Evolutionary conservation across 305 asterid genomes (phyloP).

Genomic region (Salvia sclarea): DNA sequence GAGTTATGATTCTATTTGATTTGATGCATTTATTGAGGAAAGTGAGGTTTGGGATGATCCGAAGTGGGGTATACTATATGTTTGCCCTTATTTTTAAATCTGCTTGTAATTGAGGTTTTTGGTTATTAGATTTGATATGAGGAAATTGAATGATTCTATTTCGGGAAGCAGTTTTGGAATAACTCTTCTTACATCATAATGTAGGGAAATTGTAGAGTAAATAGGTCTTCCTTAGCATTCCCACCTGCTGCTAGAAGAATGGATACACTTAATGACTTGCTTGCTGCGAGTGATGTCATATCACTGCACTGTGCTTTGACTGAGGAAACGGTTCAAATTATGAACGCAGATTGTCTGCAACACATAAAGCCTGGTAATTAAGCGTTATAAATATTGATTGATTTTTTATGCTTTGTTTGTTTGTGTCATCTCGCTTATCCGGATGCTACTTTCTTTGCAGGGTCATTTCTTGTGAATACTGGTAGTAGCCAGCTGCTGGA

Average conservation of each 20-base stretch:
- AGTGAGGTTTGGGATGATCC: too few species aligned
- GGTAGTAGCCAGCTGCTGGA: conserved; percentile 98
- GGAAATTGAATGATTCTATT: background rate
- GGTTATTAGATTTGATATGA: background rate
- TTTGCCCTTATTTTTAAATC: background rate
- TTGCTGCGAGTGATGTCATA: conserved; percentile 96
- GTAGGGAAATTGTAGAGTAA: conserved; percentile 66
- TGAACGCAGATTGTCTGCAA: conserved; percentile 90
- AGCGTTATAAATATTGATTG: background rate
- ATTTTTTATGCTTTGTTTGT: background rate
- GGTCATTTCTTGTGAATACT: conserved; percentile 95
- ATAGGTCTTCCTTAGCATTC: conserved; percentile 61
- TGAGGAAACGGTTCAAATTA: conserved; percentile 81
- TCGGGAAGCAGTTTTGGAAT: background rate
- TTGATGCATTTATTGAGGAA: background rate
- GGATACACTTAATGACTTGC: conserved; percentile 97
- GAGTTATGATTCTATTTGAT: background rate
- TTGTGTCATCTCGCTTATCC: conserved; percentile 10
- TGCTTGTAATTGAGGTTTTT: background rate
- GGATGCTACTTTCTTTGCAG: conserved; percentile 48
- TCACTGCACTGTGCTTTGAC: conserved; percentile 93
- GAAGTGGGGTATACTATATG: too few species aligned
- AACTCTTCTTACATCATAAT: conserved; percentile 12
- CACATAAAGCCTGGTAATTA: conserved; percentile 83
- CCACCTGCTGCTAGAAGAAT: conserved; percentile 97